A percentile compares a stretch with the other conserved stretches of the same genome.
Evolutionary conservation across 2,329 filamentous ascomycete species (phyloP).

Genomic region (Scedosporium minutisporum): DNA sequence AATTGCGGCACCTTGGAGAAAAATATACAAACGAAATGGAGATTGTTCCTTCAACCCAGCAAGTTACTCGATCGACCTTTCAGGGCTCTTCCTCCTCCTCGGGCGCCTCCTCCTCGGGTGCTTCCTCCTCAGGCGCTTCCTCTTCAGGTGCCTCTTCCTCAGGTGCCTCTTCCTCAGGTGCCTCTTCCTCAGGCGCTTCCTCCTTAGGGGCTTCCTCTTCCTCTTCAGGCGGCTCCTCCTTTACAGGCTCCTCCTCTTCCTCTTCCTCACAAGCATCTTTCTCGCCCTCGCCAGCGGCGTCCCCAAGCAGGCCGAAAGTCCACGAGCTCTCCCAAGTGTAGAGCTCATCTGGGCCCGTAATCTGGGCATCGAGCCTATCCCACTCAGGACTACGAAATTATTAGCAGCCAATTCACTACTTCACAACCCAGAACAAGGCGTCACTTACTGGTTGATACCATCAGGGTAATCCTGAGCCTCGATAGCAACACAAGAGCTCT

Average conservation of each 20-base stretch:
- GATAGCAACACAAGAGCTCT: conserved; percentile 64
- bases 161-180: neutral
- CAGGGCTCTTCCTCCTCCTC: neutral
- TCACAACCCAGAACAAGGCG: neutral
- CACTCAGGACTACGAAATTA: conserved; percentile 29
- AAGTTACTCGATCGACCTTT: neutral
- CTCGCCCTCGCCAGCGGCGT: neutral
- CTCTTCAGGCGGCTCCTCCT: neutral
- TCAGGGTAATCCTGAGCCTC: conserved; percentile 73
- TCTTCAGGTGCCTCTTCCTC: neutral
- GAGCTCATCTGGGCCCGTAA: conserved; percentile 28
- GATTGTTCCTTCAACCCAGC: neutral
- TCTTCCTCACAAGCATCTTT: neutral
- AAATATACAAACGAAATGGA: neutral
- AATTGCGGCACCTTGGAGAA: neutral
- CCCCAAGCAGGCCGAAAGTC: conserved; percentile 24
- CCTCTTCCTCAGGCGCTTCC: neutral
- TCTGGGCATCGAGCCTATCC: conserved; percentile 28
- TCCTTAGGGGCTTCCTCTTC: neutral
- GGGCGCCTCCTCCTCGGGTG: neutral
- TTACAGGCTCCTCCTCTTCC: neutral
- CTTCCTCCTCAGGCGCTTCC: neutral
- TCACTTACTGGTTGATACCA: conserved; percentile 57
- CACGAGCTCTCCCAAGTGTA: conserved; percentile 36
- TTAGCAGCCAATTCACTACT: conserved; percentile 11